A percentile compares a stretch with the other conserved stretches of the same genome.
phyloP scores from a whole-genome alignment of 1,284 basidiomycete genomes.

The Termitomyces sp. region DNA sequence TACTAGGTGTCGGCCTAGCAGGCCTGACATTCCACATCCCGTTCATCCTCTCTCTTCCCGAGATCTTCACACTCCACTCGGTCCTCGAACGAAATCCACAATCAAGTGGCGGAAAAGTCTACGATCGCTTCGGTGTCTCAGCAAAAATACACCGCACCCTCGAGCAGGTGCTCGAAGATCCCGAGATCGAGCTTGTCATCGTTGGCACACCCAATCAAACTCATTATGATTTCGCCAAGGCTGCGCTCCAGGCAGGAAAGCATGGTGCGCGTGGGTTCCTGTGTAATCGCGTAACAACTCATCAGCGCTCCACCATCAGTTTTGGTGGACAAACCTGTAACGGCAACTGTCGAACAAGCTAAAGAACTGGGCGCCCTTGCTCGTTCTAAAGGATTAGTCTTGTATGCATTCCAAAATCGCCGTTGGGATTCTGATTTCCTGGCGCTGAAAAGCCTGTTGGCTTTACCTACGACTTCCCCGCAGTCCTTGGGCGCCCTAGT shows the following conservation, averaged over 20 bases:
- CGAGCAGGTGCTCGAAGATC: constrained; percentile 54
- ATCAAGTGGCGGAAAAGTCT: constrained; percentile 55
- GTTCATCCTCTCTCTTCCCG: constrained; percentile 70
- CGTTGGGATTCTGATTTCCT: constrained; percentile 83
- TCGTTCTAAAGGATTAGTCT: constrained; percentile 56
- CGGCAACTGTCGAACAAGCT: constrained; percentile 62
- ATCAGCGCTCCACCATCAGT: constrained; percentile 31
- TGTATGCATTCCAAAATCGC: constrained; percentile 80
- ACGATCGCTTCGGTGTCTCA: constrained; percentile 56
- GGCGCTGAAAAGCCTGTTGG: constrained; percentile 63
- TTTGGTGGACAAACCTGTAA: constrained; percentile 83
- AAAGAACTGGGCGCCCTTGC: constrained; percentile 66
- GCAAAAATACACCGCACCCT: constrained; percentile 52
- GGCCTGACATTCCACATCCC: constrained; percentile 78
- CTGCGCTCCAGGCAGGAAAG: constrained; percentile 67
- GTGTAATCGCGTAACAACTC: background rate
- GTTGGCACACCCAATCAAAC: constrained; percentile 78
- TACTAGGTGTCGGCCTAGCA: constrained; percentile 73
- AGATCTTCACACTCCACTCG: constrained; percentile 66
- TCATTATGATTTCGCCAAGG: constrained; percentile 69
- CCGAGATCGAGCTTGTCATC: constrained; percentile 63
- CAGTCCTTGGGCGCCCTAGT: constrained; percentile 57
- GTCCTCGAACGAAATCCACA: constrained; percentile 58
- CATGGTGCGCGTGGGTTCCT: constrained; percentile 49
- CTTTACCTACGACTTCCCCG: constrained; percentile 45